These are phyloP conservation scores for Nemania abortiva DNA, from an alignment of 2,329 filamentous ascomycete genomes.

Conservation along the genomic window DNA sequence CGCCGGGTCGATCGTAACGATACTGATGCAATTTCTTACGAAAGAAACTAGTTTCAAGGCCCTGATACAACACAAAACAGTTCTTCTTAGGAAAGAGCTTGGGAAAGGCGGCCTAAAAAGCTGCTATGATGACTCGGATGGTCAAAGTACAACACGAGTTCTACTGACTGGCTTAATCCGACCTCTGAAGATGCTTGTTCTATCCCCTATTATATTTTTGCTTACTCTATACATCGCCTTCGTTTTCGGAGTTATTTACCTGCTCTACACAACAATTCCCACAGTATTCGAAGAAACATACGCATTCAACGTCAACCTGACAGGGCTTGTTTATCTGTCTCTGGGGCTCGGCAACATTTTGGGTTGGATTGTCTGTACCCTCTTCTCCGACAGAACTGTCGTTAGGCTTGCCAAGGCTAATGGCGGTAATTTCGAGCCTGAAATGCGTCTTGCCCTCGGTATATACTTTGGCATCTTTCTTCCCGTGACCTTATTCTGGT, in stretches of 20 bases:
- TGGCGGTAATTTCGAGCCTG: conserved; percentile 13
- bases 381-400: conserved; percentile 52
- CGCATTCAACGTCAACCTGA: conserved; percentile 45
- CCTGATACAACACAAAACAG: conserved; percentile 50
- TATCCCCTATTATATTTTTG: conserved; percentile 66
- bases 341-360: conserved; percentile 55
- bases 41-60: not conserved
- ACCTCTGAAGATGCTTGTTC: conserved; percentile 62
- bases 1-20: conserved; percentile 20
- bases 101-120: conserved; percentile 49
- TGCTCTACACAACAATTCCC: conserved; percentile 58
- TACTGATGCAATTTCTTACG: conserved; percentile 3
- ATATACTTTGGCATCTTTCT: conserved; percentile 15
- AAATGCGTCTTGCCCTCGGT: conserved; percentile 13
- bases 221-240: conserved; percentile 54
- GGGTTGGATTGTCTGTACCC: conserved; percentile 22
- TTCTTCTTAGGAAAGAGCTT: conserved; percentile 48
- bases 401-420: conserved; percentile 54
- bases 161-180: conserved; percentile 51
- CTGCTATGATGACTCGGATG: conserved; percentile 25
- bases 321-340: conserved; percentile 63
- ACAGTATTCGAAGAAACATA: conserved; percentile 54
- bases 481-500: conserved; percentile 18
- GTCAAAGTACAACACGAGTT: conserved; percentile 18
- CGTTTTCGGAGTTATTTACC: conserved; percentile 53